Percentiles rank a stretch among this genome's conserved stretches.
Evolutionary conservation across 305 asterid species (phyloP).

Genomic region (Fraxinus sp.): DNA sequence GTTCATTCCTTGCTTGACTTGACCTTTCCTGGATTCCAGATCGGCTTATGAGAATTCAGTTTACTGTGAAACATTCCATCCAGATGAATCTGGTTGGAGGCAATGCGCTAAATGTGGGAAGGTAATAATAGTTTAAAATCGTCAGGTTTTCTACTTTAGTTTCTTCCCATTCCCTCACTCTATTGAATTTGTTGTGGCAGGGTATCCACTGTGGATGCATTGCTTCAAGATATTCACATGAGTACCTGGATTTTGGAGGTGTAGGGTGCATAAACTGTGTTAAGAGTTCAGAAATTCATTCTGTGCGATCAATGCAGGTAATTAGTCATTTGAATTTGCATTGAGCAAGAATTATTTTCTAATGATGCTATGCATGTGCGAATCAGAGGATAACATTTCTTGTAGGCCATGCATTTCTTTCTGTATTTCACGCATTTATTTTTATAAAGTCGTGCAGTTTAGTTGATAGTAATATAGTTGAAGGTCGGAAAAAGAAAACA

Average conservation of each 20-base stretch:
- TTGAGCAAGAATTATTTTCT: not conserved
- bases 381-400: not conserved
- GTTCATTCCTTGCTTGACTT: not conserved
- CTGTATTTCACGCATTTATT: not conserved
- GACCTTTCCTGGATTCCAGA: constrained; percentile 22
- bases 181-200: constrained; percentile 30
- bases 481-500: not conserved
- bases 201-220: constrained; percentile 50
- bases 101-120: constrained; percentile 43
- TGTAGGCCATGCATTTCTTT: not conserved
- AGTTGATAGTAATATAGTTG: not conserved
- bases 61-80: constrained; percentile 48
- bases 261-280: constrained; percentile 38
- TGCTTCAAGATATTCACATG: constrained; percentile 42
- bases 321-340: not conserved
- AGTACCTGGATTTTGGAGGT: constrained; percentile 49
- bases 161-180: not conserved
- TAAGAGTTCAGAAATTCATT: constrained; percentile 28
- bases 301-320: constrained; percentile 33
- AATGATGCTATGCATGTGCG: not conserved
- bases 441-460: not conserved
- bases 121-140: constrained; percentile 26
- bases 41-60: constrained; percentile 35
- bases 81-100: constrained; percentile 50
- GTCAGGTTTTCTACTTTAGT: not conserved